phyloP scores from a whole-genome alignment of 2,329 filamentous ascomycete species.

The Alternaria gansuensis region DNA sequence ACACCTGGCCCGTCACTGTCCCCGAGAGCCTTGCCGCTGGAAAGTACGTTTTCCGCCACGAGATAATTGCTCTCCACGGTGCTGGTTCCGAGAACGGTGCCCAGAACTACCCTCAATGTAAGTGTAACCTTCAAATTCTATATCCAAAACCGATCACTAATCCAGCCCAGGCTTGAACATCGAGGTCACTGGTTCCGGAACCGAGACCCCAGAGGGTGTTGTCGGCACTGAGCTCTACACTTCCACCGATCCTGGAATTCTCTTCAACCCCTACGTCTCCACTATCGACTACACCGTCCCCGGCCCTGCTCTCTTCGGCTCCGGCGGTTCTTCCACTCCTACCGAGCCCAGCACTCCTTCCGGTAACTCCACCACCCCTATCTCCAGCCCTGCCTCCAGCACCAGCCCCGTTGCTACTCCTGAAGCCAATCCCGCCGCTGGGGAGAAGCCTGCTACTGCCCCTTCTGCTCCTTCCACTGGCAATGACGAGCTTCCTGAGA shows the following conservation, averaged over 20 bases:
- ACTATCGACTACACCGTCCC: conserved; percentile 54
- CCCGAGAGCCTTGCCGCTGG: conserved; percentile 58
- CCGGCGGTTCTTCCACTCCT: conserved; percentile 28
- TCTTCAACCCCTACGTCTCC: conserved; percentile 55
- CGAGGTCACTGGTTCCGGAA: conserved; percentile 59
- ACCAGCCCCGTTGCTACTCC: conserved; percentile 14
- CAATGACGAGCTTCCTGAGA: conserved; percentile 33
- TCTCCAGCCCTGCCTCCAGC: conserved; percentile 17
- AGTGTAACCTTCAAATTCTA: not conserved
- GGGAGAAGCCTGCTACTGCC: conserved; percentile 16
- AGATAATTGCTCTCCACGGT: conserved; percentile 62
- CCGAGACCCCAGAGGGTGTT: conserved; percentile 57
- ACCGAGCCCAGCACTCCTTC: conserved; percentile 26
- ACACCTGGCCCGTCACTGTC: conserved; percentile 59
- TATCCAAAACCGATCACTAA: not conserved
- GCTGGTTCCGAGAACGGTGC: conserved; percentile 58
- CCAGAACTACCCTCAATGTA: conserved; percentile 62
- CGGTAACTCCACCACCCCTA: conserved; percentile 19
- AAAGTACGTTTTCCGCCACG: conserved; percentile 66
- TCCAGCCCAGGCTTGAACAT: conserved; percentile 56
- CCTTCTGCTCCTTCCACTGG: conserved; percentile 28
- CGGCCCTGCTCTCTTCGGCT: conserved; percentile 51
- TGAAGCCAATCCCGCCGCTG: conserved; percentile 8
- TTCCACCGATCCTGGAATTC: conserved; percentile 52
- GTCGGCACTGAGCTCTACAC: conserved; percentile 62